Evolutionary conservation across 768 basidiomycete genomes (phyloP), one percentile per base, ranked within the genome.

Genomic region (Crucibulum laeve): DNA sequence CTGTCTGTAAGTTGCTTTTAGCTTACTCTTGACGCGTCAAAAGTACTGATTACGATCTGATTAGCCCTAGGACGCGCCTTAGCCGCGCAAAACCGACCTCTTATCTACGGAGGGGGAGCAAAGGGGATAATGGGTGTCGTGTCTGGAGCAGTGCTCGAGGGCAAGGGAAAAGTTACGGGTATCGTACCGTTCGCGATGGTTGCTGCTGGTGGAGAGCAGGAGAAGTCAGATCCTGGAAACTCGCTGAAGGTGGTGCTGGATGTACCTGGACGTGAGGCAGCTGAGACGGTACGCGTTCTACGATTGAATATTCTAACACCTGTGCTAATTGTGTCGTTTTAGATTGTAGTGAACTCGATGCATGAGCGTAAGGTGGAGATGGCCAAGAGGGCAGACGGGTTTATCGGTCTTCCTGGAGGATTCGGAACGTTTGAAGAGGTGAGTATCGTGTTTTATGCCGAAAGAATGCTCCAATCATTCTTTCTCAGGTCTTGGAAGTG

Each of bases 371-470:
- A 97, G 57, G 73, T 87, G 6, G 82, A 87, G 59, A 96, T 98
- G 93, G 92, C 94, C 0, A 77, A 77, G 50, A 70, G 86, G 6
- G 79, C 79, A 0, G 73, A 76, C 14, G 93, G 82, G 0, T 99
- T 99, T 54, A 68, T 97, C 37, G 90, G 83, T 8, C 68, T 99
- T 15, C 94, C 95, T 1, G 95, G 95, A 15, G 95, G 95, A 0
- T 96, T 82, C 57, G 95, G 95, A 7, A 97, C 94, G 0, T 90
- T 91, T 50, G 96, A 99, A 65, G 95, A 97, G 76, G 88, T 84
- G 60, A 7, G 25, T 37, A 21, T 24, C 22, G 21, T 33, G 19
- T 10, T 40, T 25, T 40, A 21, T 11, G 10, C 17, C 8, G 43
- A 17, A 10, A 10, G n/a, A 13, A 17, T 35, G 15, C n/a, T 5